Percentiles rank a stretch among this genome's conserved stretches.
phyloP scores from a whole-genome alignment of 2,329 filamentous ascomycete species.

The Teratosphaeria pseudoeucalypti region DNA sequence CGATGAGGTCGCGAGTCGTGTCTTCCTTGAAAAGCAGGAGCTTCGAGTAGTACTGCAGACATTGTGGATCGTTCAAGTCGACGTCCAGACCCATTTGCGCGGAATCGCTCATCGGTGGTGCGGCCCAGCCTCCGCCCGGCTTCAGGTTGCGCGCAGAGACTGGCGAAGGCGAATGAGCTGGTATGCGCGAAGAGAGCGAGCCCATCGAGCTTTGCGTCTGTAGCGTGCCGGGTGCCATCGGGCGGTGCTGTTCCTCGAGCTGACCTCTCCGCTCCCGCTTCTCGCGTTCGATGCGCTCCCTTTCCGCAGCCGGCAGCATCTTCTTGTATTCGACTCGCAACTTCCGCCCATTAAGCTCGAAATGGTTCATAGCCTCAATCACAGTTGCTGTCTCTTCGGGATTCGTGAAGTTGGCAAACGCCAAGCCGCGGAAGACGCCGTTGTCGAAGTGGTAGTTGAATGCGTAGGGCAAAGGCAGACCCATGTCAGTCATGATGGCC shows the following conservation, averaged over 20 bases:
- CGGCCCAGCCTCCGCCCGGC: constrained; percentile 17
- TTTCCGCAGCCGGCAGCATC: constrained; percentile 90
- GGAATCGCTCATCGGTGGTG: constrained; percentile 4
- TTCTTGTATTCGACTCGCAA: constrained; percentile 98
- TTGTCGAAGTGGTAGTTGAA: constrained; percentile 98
- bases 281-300: constrained; percentile 91
- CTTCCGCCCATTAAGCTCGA: constrained; percentile 90
- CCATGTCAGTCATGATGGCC: constrained; percentile 85
- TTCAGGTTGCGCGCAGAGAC: constrained; percentile 48
- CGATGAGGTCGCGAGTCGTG: constrained; percentile 62
- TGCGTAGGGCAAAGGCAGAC: constrained; percentile 86
- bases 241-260: constrained; percentile 91
- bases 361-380: constrained; percentile 88
- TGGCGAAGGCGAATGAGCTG: constrained; percentile 56
- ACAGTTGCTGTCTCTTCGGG: constrained; percentile 86
- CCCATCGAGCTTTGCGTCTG: constrained; percentile 82
- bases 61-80: constrained; percentile 83
- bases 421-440: constrained; percentile 87
- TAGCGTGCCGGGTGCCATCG: constrained; percentile 51
- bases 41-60: constrained; percentile 81
- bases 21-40: constrained; percentile 82
- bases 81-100: constrained; percentile 45
- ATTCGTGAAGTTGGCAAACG: constrained; percentile 96
- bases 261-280: constrained; percentile 94
- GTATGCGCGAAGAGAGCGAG: constrained; percentile 52